Evolutionary conservation across 1,284 basidiomycete species (phyloP).

Genomic region (Filobasidium uniguttulatum): DNA sequence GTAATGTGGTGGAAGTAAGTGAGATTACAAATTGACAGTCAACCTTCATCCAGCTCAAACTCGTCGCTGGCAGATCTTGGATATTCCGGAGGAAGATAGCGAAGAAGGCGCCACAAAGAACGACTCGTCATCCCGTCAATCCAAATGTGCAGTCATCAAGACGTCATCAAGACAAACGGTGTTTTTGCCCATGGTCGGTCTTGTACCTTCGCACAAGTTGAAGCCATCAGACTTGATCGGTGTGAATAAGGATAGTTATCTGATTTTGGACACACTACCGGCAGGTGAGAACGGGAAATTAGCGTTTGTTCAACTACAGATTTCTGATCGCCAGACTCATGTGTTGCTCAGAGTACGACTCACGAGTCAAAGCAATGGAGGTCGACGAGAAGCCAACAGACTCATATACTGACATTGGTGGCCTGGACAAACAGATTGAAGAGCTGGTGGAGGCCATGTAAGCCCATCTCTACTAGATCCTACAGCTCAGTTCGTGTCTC

Average conservation of each 20-base stretch:
- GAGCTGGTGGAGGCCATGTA: slow-evolving; percentile 62
- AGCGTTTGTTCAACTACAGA: no score
- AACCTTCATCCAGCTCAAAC: neutral
- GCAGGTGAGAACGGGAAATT: slow-evolving; percentile 22
- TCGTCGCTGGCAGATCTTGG: slow-evolving; percentile 73
- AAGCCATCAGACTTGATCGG: slow-evolving; percentile 89
- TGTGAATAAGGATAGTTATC: slow-evolving; percentile 99
- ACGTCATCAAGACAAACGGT: slow-evolving; percentile 96
- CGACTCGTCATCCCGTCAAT: slow-evolving; percentile 61
- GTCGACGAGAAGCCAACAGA: slow-evolving; percentile 70
- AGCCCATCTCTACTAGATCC: slow-evolving; percentile 13
- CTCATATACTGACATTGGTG: slow-evolving; percentile 65
- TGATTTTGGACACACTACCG: slow-evolving; percentile 78
- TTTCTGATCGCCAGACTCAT: no score
- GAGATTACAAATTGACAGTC: neutral
- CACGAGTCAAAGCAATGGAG: slow-evolving; percentile 81
- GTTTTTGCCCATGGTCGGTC: slow-evolving; percentile 92
- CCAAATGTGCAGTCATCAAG: slow-evolving; percentile 97
- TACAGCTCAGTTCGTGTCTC: no score
- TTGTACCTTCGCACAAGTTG: slow-evolving; percentile 81
- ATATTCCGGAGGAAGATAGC: slow-evolving; percentile 83
- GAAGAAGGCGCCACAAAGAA: slow-evolving; percentile 90
- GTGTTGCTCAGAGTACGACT: slow-evolving; percentile 51
- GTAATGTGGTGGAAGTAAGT: slow-evolving; percentile 85
- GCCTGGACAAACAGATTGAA: slow-evolving; percentile 68